These are phyloP conservation scores for Plenodomus lindquistii DNA, from an alignment of 2,329 filamentous ascomycete species.

Conservation along the genomic window DNA sequence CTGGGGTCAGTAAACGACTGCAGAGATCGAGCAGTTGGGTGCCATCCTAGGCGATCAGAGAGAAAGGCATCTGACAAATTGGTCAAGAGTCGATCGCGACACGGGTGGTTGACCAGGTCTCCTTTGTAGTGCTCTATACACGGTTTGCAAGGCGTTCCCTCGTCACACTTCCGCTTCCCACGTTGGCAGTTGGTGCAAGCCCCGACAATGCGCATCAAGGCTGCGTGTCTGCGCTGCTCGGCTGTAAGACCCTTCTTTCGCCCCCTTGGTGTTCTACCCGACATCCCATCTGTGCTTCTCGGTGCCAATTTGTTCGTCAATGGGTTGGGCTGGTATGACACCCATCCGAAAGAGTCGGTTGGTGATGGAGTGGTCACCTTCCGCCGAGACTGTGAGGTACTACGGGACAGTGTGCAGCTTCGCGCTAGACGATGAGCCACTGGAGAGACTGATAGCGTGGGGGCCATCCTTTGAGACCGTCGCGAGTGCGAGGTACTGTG, in stretches of 20 bases:
- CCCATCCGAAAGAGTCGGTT: conserved; percentile 39
- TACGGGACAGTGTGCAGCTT: conserved; percentile 27
- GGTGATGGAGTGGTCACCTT: conserved; percentile 31
- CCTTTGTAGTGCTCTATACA: conserved; percentile 45
- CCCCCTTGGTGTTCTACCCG: conserved; percentile 33
- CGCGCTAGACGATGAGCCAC: conserved; percentile 23
- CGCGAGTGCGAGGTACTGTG: conserved; percentile 7
- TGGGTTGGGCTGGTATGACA: conserved; percentile 40
- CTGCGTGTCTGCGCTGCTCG: conserved; percentile 40
- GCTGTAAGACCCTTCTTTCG: conserved; percentile 38
- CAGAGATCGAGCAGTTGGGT: conserved; percentile 36
- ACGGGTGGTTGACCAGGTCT: conserved; percentile 42
- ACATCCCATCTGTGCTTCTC: conserved; percentile 28
- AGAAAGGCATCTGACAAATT: conserved; percentile 35
- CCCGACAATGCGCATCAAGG: conserved; percentile 41
- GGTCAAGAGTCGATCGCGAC: conserved; percentile 37
- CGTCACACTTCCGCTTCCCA: conserved; percentile 45
- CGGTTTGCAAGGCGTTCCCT: conserved; percentile 45
- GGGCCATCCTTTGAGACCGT: conserved; percentile 22
- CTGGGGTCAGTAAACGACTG: conserved; percentile 27
- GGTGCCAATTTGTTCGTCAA: conserved; percentile 37
- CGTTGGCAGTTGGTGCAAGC: conserved; percentile 43
- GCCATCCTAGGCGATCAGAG: conserved; percentile 40
- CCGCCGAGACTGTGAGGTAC: conserved; percentile 30
- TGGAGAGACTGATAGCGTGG: conserved; percentile 33